Evolutionary conservation across 192 early-diverging fungal genomes (phyloP), one percentile per base, ranked within the genome.

Genomic region (Mortierella claussenii): DNA sequence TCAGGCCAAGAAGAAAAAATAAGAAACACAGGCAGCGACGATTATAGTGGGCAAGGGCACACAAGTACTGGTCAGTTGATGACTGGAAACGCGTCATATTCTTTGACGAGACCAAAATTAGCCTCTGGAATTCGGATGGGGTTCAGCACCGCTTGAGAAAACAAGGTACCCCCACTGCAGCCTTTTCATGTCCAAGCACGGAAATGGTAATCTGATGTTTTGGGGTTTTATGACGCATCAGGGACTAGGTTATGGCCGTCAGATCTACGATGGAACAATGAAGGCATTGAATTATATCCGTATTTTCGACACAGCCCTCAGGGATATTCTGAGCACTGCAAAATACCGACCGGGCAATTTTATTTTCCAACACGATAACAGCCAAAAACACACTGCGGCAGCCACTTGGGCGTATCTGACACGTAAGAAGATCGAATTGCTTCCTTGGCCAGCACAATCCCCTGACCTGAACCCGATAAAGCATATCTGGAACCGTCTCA

Each of bases 41-140:
- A n/a, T 45, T n/a, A 13, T n/a, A 45, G 20, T 45, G 43, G 43
- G 43, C 43, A 13, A 45, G 20, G 20, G 43, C 43, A n/a, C 43
- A 45, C 13, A 20, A n/a, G 20, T n/a, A 45, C 43, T 45, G 43
- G 43, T n/a, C 43, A n/a, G 43, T 45, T 20, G 43, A 45, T 20
- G 43, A 45, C 43, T 45, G 43, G 43, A 45, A 45, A 45, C 43
- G 43, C 20, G 43, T 45, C 15, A 45, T 45, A 8, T 45, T 45
- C 43, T 45, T 20, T n/a, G 43, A 45, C 43, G 43, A 45, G 43
- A 45, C 43, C 43, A 45, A 45, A 45, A 45, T 45, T 20, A 45
- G 20, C 43, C 43, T 45, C 15, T 45, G 43, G 57, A 85, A 74
- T 13, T 69, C 64, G 18, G 78, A 85, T 73, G 71, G 80, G 24